Evolutionary conservation across 2,329 filamentous ascomycete species (phyloP).

Genomic region (Akanthomyces muscarius): DNA sequence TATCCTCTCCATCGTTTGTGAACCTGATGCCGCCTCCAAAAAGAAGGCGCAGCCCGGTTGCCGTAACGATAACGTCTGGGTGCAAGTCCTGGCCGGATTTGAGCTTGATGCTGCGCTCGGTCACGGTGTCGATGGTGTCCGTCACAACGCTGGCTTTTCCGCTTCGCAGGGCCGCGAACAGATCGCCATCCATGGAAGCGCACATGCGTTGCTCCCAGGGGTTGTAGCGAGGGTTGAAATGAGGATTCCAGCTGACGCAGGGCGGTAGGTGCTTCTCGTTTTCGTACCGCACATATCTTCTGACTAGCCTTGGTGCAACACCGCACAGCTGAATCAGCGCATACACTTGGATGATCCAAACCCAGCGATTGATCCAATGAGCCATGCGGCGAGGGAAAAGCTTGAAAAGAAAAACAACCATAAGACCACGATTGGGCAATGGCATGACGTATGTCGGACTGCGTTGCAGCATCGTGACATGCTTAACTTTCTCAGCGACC

Average conservation of each 20-base stretch:
- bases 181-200: constrained; percentile 45
- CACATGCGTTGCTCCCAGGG: constrained; percentile 69
- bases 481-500: constrained; percentile 58
- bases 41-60: constrained; percentile 56
- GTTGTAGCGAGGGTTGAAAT: constrained; percentile 52
- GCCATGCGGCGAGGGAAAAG: too few species aligned
- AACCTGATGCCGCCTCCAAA: constrained; percentile 47
- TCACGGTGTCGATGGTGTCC: constrained; percentile 43
- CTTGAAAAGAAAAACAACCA: too few species aligned
- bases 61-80: constrained; percentile 61
- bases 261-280: too few species aligned
- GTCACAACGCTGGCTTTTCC: constrained; percentile 41
- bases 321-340: too few species aligned
- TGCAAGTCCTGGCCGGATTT: constrained; percentile 40
- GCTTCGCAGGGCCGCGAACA: constrained; percentile 37
- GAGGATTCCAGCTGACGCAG: constrained; percentile 17
- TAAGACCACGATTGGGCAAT: too few species aligned
- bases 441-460: too few species aligned
- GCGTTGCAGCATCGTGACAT: constrained; percentile 77
- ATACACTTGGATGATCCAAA: too few species aligned
- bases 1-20: background rate
- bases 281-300: too few species aligned
- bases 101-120: constrained; percentile 40
- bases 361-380: too few species aligned
- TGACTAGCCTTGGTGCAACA: too few species aligned